Evolutionary conservation across 176 grass and related monocot species (phyloP).

Genomic region (Cymbopogon citratus): DNA sequence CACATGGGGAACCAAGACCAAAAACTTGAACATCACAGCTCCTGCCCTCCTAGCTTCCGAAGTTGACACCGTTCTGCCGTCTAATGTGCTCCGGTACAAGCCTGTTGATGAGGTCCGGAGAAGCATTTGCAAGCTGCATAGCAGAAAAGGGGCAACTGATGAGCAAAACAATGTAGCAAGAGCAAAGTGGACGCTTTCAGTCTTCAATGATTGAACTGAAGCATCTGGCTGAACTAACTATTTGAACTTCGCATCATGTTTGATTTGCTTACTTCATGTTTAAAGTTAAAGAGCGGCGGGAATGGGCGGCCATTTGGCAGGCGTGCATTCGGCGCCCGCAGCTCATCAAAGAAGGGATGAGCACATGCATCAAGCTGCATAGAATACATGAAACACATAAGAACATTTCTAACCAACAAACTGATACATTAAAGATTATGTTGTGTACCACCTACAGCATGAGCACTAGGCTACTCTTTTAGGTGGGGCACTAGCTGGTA

Average conservation of each 20-base stretch:
- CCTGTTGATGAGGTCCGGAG: slow-evolving; percentile 65
- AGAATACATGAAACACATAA: slow-evolving; percentile 21
- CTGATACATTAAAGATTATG: not conserved
- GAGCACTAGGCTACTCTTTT: slow-evolving; percentile 1
- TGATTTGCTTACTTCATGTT: slow-evolving; percentile 61
- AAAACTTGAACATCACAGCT: not conserved
- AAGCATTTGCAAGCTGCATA: slow-evolving; percentile 67
- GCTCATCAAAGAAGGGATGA: slow-evolving; percentile 89
- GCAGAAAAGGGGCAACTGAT: slow-evolving; percentile 13
- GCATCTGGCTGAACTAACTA: not conserved
- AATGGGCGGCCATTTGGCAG: slow-evolving; percentile 77
- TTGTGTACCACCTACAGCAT: slow-evolving; percentile 25
- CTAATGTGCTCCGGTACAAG: slow-evolving; percentile 72
- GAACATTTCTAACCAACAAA: not conserved
- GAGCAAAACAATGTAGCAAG: slow-evolving; percentile 21
- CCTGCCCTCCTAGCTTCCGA: slow-evolving; percentile 41
- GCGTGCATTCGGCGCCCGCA: slow-evolving; percentile 68
- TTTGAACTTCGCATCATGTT: not conserved
- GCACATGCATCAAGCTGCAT: slow-evolving; percentile 94
- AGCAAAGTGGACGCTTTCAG: not conserved
- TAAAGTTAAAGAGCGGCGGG: slow-evolving; percentile 90
- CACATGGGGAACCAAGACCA: slow-evolving; percentile 4
- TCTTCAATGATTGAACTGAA: not conserved
- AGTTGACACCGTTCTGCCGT: slow-evolving; percentile 60
- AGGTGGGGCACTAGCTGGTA: slow-evolving; percentile 28